phyloP scores from a whole-genome alignment of 257 asterid genomes.

The Scutellaria baicalensis region DNA sequence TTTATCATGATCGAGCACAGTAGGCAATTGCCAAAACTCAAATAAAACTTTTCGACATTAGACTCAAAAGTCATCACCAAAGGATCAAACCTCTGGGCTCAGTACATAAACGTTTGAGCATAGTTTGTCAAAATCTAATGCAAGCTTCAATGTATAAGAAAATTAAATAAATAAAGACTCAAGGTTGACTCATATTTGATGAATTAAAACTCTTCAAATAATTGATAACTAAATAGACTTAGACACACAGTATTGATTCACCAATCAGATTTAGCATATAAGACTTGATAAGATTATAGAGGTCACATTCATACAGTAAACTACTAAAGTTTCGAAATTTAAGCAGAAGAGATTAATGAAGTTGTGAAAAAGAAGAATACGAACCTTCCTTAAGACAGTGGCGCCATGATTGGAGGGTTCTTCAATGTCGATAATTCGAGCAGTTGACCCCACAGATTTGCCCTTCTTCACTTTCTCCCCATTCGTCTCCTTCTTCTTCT shows the following conservation, averaged over 20 bases:
- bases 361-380: neutral
- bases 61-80: neutral
- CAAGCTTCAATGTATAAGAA: neutral
- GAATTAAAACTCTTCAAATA: neutral
- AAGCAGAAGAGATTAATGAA: neutral
- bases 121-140: neutral
- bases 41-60: too few relatives aligned
- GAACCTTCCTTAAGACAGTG: conserved; percentile 57
- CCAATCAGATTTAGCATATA: too few relatives aligned
- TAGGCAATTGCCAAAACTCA: neutral
- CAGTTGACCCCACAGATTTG: conserved; percentile 9
- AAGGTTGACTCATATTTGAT: neutral
- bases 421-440: conserved; percentile 52
- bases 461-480: conserved; percentile 23
- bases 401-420: conserved; percentile 50
- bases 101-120: neutral
- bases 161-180: too few relatives aligned
- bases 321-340: too few relatives aligned
- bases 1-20: too few relatives aligned
- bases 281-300: too few relatives aligned
- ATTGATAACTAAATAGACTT: neutral
- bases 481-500: conserved; percentile 16
- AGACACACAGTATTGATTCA: neutral
- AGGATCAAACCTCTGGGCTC: neutral
- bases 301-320: too few relatives aligned